Evolutionary conservation across 257 asterid species (phyloP).

Genomic region (Ballota nigra): DNA sequence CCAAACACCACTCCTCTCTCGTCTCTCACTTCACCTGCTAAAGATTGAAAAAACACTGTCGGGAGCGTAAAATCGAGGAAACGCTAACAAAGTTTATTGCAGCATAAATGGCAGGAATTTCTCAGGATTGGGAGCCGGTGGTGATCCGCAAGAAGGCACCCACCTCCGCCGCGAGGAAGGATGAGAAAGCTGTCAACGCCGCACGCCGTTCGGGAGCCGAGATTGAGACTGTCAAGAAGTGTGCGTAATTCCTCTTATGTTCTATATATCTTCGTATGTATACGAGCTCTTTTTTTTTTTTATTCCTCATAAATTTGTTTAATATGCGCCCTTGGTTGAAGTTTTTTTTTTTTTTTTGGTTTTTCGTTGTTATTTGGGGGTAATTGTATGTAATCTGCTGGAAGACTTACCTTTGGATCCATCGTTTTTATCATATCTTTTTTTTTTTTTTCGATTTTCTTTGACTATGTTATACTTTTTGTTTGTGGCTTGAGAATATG

Average conservation of each 20-base stretch:
- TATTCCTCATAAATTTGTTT: not conserved
- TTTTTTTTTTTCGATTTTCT: not conserved
- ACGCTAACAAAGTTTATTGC: constrained; percentile 30
- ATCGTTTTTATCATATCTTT: not conserved
- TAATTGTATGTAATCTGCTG: not conserved
- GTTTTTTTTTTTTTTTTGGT: constrained; percentile 17
- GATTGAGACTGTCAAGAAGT: constrained; percentile 78
- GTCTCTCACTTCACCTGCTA: not conserved
- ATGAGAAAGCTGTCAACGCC: constrained; percentile 97
- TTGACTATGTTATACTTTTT: not conserved
- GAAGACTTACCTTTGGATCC: not conserved
- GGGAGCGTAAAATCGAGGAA: not conserved
- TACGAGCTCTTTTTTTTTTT: constrained; percentile 15
- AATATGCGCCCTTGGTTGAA: not conserved
- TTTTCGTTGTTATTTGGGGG: constrained; percentile 1
- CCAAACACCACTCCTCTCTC: not conserved
- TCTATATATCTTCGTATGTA: not conserved
- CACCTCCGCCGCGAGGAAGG: constrained; percentile 92
- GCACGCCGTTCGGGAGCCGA: constrained; percentile 97
- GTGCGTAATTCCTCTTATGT: constrained; percentile 29
- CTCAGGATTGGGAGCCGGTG: constrained; percentile 97
- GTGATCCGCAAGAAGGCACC: constrained; percentile 94
- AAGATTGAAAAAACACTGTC: not conserved
- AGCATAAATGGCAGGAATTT: constrained; percentile 49
- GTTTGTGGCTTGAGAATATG: not conserved